phyloP scores from a whole-genome alignment of 345 rosid genomes.

The Carallia pectinifolia region DNA sequence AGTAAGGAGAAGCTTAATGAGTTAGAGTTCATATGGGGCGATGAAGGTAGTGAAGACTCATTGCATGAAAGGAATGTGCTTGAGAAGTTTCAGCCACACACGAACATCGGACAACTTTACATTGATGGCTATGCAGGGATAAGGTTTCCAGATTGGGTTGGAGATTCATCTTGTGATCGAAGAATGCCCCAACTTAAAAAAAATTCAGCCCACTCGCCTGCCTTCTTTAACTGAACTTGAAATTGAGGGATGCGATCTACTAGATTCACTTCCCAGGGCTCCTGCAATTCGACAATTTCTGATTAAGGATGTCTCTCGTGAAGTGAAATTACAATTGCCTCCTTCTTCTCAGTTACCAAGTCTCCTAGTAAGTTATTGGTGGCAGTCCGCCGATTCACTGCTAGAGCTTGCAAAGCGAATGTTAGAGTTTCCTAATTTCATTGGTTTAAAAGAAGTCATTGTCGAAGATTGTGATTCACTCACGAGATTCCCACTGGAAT shows the following conservation, averaged over 20 bases:
- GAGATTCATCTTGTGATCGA: neutral
- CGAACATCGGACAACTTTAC: neutral
- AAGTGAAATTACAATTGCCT: neutral
- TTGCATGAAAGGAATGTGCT: constrained; percentile 8
- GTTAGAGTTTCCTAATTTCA: neutral
- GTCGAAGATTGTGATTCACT: neutral
- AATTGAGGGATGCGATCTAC: neutral
- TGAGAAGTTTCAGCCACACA: constrained; percentile 10
- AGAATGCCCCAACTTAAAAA: neutral
- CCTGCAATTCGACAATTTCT: neutral
- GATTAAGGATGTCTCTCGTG: neutral
- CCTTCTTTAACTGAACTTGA: constrained; percentile 1
- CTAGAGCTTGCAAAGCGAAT: neutral
- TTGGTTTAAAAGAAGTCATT: neutral
- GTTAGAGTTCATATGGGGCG: constrained; percentile 10
- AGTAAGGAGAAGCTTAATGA: constrained; percentile 1
- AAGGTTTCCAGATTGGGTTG: constrained; percentile 6
- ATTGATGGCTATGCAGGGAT: constrained; percentile 11
- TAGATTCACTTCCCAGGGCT: neutral
- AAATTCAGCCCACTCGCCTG: neutral
- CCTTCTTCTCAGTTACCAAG: neutral
- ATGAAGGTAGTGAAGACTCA: neutral
- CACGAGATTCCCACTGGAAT: neutral
- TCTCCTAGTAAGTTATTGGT: neutral
- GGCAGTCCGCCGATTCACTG: neutral